Percentiles rank a stretch among this genome's conserved stretches.
phyloP scores from a whole-genome alignment of 495 filamentous ascomycete species.

The Aspergillus affinis region DNA sequence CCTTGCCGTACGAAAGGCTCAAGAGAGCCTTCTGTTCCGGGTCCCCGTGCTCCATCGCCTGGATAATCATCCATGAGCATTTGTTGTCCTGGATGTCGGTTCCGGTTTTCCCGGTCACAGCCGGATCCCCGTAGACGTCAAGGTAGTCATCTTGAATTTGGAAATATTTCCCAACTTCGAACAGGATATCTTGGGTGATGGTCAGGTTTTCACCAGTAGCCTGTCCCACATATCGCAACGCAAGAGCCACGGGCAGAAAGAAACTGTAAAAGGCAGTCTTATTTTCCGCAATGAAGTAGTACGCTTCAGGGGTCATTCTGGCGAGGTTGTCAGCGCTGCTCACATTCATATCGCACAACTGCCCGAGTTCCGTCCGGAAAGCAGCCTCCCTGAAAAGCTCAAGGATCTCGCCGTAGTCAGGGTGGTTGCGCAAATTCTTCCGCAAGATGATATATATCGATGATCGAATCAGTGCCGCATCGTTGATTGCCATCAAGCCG shows the following conservation, averaged over 20 bases:
- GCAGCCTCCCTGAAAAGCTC: constrained; percentile 95
- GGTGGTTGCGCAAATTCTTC: constrained; percentile 84
- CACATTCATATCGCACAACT: constrained; percentile 91
- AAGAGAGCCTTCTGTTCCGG: too few relatives aligned
- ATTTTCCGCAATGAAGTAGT: constrained; percentile 97
- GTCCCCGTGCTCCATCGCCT: too few relatives aligned
- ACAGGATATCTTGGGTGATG: constrained; percentile 83
- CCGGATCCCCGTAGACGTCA: constrained; percentile 90
- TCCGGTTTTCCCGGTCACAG: constrained; percentile 96
- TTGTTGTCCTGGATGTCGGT: constrained; percentile 99
- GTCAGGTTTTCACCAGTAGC: constrained; percentile 83
- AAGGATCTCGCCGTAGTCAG: constrained; percentile 81
- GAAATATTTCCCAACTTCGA: constrained; percentile 98
- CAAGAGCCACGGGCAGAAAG: constrained; percentile 92
- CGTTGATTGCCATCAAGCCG: constrained; percentile 95
- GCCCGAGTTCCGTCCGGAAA: constrained; percentile 91
- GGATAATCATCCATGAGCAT: constrained; percentile 96
- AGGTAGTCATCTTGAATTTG: constrained; percentile 98
- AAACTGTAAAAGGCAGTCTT: constrained; percentile 99
- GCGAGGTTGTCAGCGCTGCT: constrained; percentile 78
- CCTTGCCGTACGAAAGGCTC: too few relatives aligned
- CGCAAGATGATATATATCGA: constrained; percentile 88
- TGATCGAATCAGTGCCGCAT: constrained; percentile 92
- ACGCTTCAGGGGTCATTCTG: constrained; percentile 93
- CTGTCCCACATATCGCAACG: constrained; percentile 74